Evolutionary conservation across 2,329 filamentous ascomycete genomes (phyloP).

Genomic region (Aspergillus sp.): DNA sequence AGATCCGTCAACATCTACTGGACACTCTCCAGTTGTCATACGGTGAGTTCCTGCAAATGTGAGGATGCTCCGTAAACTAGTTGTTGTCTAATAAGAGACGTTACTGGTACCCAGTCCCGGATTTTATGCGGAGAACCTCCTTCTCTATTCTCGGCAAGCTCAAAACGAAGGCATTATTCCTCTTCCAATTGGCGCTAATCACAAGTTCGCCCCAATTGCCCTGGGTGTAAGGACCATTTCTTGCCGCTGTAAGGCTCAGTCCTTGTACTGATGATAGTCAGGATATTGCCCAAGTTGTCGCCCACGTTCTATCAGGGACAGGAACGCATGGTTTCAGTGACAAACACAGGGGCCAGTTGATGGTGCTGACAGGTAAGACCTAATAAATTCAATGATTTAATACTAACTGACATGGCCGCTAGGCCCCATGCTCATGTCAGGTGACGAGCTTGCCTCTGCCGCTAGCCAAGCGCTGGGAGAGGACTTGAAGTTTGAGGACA

Average conservation of each 20-base stretch:
- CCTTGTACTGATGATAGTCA: conserved; percentile 11
- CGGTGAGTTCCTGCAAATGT: conserved; percentile 18
- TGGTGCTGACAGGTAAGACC: conserved; percentile 45
- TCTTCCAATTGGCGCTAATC: conserved; percentile 43
- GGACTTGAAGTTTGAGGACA: conserved; percentile 44
- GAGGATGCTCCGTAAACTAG: conserved; percentile 14
- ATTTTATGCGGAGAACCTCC: conserved; percentile 51
- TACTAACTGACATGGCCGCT: conserved; percentile 19
- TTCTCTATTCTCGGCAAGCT: conserved; percentile 44
- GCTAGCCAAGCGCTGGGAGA: conserved; percentile 43
- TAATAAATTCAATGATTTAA: neutral
- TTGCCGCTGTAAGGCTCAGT: no score
- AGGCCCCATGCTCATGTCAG: conserved; percentile 45
- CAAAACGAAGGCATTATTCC: conserved; percentile 42
- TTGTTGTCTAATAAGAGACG: no score
- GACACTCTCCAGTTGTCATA: conserved; percentile 44
- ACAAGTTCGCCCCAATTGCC: conserved; percentile 49
- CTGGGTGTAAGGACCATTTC: conserved; percentile 41
- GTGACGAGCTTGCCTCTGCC: conserved; percentile 43
- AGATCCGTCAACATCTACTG: conserved; percentile 32
- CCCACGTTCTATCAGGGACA: conserved; percentile 45
- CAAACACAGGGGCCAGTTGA: conserved; percentile 48
- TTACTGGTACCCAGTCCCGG: no score
- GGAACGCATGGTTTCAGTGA: conserved; percentile 49
- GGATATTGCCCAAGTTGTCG: conserved; percentile 47